Conservation (phyloP, 768 basidiomycete genomes). For the Podaxis carcinomalis region DNA sequence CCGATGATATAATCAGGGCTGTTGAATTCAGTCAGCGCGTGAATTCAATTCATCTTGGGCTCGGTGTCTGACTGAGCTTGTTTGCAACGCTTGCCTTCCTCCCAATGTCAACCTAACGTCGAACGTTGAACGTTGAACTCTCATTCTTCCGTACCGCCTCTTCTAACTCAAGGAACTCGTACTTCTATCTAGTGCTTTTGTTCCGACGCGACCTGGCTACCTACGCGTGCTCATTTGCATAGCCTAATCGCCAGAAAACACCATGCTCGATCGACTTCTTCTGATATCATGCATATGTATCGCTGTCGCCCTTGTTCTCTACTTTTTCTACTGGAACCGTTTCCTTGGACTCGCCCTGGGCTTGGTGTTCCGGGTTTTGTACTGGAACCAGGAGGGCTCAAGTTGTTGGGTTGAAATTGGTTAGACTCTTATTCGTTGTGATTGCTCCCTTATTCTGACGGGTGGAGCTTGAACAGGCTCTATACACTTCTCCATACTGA, state of each 20-base stretch:
- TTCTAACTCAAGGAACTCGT: not conserved
- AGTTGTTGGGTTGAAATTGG: slow-evolving; percentile 86
- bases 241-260: not conserved
- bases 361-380: slow-evolving; percentile 58
- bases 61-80: not conserved
- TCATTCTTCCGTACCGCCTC: not conserved
- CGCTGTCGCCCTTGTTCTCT: slow-evolving; percentile 54
- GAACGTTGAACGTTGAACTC: not conserved
- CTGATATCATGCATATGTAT: slow-evolving; percentile 62
- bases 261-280: slow-evolving; percentile 57
- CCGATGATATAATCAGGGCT: slow-evolving; percentile 6
- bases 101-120: not conserved
- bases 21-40: not conserved
- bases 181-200: not conserved
- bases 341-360: slow-evolving; percentile 69
- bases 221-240: not conserved
- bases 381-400: slow-evolving; percentile 76
- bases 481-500: slow-evolving; percentile 86
- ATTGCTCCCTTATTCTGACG: not conserved
- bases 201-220: not conserved
- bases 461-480: slow-evolving; percentile 50
- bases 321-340: slow-evolving; percentile 91
- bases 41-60: not conserved
- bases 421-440: slow-evolving; percentile 22
- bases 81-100: not conserved